A percentile compares a stretch with the other conserved stretches of the same genome.
Evolutionary conservation across 805 yeast species (phyloP).

Genomic region (Kodamaea leandrae): DNA sequence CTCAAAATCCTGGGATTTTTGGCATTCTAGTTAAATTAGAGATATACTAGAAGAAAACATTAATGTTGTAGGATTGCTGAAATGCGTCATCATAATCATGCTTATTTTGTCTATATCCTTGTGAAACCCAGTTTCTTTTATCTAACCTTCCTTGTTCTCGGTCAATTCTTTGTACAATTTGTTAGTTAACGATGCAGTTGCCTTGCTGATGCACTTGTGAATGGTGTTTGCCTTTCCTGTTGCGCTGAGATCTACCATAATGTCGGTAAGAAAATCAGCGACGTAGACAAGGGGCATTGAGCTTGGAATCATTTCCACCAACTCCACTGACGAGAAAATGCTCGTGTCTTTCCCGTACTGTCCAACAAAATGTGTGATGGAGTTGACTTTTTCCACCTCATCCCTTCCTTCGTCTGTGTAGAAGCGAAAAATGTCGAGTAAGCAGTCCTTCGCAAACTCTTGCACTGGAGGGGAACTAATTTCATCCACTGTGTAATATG

Average conservation of each 20-base stretch:
- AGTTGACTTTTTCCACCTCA: constrained; percentile 7
- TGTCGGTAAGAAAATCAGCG: constrained; percentile 23
- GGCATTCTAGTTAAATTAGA: constrained; percentile 17
- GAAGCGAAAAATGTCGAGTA: constrained; percentile 4
- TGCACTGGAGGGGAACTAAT: not conserved
- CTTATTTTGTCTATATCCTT: not conserved
- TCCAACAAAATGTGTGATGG: constrained; percentile 27
- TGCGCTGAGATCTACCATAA: constrained; percentile 21
- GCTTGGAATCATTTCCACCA: constrained; percentile 30
- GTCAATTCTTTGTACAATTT: constrained; percentile 22
- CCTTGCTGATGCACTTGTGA: constrained; percentile 28
- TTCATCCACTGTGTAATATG: not conserved
- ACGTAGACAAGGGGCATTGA: constrained; percentile 29
- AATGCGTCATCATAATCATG: not conserved
- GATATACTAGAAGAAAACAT: not conserved
- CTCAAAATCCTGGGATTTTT: constrained; percentile 47
- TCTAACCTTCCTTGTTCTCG: not conserved
- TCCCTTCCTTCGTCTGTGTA: not conserved
- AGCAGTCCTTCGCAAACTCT: not conserved
- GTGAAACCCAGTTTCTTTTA: not conserved
- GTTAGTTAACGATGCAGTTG: constrained; percentile 24
- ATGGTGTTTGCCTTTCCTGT: constrained; percentile 17
- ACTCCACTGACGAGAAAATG: constrained; percentile 22
- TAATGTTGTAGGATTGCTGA: not conserved
- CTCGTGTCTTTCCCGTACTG: constrained; percentile 18